Conservation (phyloP, 2,329 filamentous ascomycete species). For the Penicillium expansum region DNA sequence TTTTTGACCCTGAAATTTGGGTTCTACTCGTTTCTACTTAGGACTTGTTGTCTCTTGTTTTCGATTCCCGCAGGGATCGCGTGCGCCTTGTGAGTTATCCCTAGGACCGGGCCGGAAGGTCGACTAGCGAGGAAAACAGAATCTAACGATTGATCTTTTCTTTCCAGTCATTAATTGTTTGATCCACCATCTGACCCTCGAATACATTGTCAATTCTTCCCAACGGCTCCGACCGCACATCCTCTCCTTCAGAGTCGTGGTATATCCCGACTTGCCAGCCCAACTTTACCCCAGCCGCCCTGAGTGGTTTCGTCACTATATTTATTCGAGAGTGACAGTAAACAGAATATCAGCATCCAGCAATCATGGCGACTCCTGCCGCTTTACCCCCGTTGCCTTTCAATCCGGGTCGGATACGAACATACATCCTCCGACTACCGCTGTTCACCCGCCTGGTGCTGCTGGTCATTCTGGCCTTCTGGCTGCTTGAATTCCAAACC, state of each 20-base stretch:
- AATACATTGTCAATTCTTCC: not conserved
- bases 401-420: constrained; percentile 70
- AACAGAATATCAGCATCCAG: not conserved
- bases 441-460: constrained; percentile 76
- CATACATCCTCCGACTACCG: constrained; percentile 80
- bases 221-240: not conserved
- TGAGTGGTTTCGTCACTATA: not conserved
- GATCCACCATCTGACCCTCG: not conserved
- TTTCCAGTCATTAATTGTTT: constrained; percentile 6
- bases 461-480: constrained; percentile 64
- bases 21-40: not conserved
- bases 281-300: not conserved
- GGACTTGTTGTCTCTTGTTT: not conserved
- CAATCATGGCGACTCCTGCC: constrained; percentile 46
- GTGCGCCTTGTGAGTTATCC: constrained; percentile 24
- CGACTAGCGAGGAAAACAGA: not conserved
- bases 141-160: not conserved
- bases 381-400: constrained; percentile 57
- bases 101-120: constrained; percentile 8
- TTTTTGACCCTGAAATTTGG: not conserved
- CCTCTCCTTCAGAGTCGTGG: not conserved
- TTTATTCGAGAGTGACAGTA: not conserved
- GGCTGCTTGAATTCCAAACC: constrained; percentile 66
- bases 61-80: constrained; percentile 6
- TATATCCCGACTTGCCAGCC: not conserved